These are phyloP conservation scores for Cyclotella choctawhatcheeana DNA, from an alignment of 108 stramenopile genomes.

Conservation along the genomic window DNA sequence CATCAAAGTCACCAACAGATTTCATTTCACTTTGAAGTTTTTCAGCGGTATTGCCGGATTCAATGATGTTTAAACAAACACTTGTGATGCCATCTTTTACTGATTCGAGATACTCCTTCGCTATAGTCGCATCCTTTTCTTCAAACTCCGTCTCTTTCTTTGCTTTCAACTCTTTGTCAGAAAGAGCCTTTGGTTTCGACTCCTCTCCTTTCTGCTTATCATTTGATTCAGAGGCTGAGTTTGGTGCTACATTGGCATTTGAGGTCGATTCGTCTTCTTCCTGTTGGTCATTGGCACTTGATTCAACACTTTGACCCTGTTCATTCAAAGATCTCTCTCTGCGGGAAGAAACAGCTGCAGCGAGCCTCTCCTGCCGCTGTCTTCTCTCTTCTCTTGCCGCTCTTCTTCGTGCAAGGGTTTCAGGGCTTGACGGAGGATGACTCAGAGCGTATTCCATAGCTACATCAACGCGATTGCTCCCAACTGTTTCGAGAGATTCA, in stretches of 20 bases:
- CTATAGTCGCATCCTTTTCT: slow-evolving; percentile 41
- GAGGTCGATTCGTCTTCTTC: no score
- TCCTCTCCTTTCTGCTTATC: slow-evolving; percentile 20
- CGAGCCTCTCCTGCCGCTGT: slow-evolving; percentile 16
- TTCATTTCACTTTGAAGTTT: slow-evolving; percentile 5
- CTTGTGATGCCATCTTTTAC: slow-evolving; percentile 18
- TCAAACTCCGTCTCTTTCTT: slow-evolving; percentile 40
- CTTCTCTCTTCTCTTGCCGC: slow-evolving; percentile 35
- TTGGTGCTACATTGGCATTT: not conserved
- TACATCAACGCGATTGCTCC: slow-evolving; percentile 81
- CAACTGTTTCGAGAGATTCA: slow-evolving; percentile 70
- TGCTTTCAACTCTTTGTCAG: slow-evolving; percentile 41
- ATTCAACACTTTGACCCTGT: not conserved
- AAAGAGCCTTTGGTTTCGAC: slow-evolving; percentile 9
- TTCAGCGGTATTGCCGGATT: slow-evolving; percentile 19
- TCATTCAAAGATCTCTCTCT: not conserved
- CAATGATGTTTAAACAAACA: slow-evolving; percentile 36
- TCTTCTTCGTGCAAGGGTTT: slow-evolving; percentile 41
- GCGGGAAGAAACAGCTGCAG: slow-evolving; percentile 1
- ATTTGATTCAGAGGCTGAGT: not conserved
- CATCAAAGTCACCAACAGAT: slow-evolving; percentile 19
- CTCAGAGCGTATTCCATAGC: slow-evolving; percentile 92
- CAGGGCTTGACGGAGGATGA: slow-evolving; percentile 46
- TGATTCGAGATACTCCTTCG: slow-evolving; percentile 44
- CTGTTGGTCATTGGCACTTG: not conserved